Base-by-base conservation (phyloP, 768 basidiomycete species). In the Suillus discolor region DNA sequence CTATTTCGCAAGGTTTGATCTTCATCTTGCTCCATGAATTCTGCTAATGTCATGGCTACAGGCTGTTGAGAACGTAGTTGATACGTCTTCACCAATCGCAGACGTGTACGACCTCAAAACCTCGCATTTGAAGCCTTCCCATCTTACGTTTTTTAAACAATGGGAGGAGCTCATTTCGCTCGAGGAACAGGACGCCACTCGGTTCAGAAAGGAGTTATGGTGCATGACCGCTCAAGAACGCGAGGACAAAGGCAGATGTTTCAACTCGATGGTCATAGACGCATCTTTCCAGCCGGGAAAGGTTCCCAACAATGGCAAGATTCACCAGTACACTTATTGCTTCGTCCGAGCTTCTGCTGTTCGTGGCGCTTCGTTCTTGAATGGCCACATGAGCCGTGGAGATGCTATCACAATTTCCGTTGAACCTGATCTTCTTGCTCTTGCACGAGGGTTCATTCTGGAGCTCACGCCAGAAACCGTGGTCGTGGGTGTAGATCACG, bases 121-220 rank as follows among this genome's bases (percentile, higher is more conserved):
- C 0, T 84, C 87, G 0, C 96, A 98, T 72, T 81, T 99, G 41
- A 91, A 89, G 0, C 76, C 82, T 0, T 28, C 73, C 0, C 93
- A 97, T 53, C 76, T 82, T 0, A 83, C 81, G 1, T 99, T 99
- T 77, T 99, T 97, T 82, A 87, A 87, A 71, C 83, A 87, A 69
- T 99, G 97, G 97, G 97, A 99, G 73, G 79, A 82, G 3, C 83
- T 99, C 18, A 82, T 99, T 64, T 83, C 93, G 2, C 73, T 89
- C 5, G 97, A 99, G 75, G 97, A 99, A 74, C 89, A 90, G 65
- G 96, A 97, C 68, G 80, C 92, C 16, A 79, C 90, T 12, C 84
- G 92, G 23, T 96, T 94, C 79, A 88, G 88, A 74, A 93, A 92
- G 69, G 96, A 99, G 71, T 81, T 99, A 11, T 99, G 97, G 97